Evolutionary conservation across 2,329 filamentous ascomycete species (phyloP), one percentile per base, ranked within the genome.

Genomic region (Coniochaeta pulveracea): DNA sequence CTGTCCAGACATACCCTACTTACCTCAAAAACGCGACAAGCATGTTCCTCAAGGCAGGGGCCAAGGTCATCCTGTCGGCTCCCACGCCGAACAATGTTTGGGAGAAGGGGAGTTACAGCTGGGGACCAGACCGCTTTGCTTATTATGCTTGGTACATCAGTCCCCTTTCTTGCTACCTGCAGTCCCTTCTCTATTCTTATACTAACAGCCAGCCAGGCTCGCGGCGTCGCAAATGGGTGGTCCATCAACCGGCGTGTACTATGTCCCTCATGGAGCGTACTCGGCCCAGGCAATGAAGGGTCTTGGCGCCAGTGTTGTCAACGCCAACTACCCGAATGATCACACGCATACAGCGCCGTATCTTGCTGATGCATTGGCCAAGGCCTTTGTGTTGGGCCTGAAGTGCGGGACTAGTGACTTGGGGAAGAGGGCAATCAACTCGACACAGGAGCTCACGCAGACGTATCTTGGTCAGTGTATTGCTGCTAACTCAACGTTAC

Each of bases 41-140:
- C 8, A 37, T 37, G 21, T 47, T 48, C 37, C 44, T 54, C 10
- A 51, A 60, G 33, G 76, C 75, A 48, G 76, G 76, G 3, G 75
- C 72, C 3, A 64, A 60, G 14, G 76, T 80, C 17, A 58, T 81
- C 27, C 58, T 80, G 17, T 64, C 61, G 22, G 64, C 58, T 21
- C 64, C 67, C 45, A 80, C 70, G 15, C 72, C 76, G 0, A 71
- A 79, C 44, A 78, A 79, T 43, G 57, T 63, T 1, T 80, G 71
- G 66, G 73, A 79, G 44, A 56, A 54, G 1, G 72, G 72, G 0
- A 56, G 43, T 0, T 76, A 63, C 42, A 40, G 40, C 4, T 66
- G 67, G 38, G 42, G 46, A 0, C 48, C 69, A 3, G 55, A 58
- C 11, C 57, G 74, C 4, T 81, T 80, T 42, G 73, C 74, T 0